phyloP scores from a whole-genome alignment of 495 filamentous ascomycete genomes.

The Penicillium mononematosum region DNA sequence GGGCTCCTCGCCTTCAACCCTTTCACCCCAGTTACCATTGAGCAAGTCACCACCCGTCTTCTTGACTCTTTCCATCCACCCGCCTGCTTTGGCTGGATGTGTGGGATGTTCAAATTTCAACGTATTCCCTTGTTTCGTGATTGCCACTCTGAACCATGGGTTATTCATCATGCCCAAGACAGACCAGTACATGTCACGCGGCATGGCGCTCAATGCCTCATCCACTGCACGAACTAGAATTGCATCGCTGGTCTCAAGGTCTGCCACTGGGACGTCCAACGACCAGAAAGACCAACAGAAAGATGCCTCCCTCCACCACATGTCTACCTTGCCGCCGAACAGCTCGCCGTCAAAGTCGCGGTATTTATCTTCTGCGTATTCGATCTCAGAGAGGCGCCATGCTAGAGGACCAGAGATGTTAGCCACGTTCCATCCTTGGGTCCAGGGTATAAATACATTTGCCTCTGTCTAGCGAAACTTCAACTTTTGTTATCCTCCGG shows the following conservation, averaged over 20 bases:
- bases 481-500: conserved; percentile 77
- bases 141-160: conserved; percentile 84
- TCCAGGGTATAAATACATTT: conserved; percentile 39
- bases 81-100: conserved; percentile 75
- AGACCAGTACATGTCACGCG: conserved; percentile 95
- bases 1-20: conserved; percentile 56
- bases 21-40: conserved; percentile 89
- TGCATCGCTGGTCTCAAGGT: conserved; percentile 64
- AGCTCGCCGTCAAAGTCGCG: conserved; percentile 64
- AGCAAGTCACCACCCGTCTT: conserved; percentile 76
- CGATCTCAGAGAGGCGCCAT: conserved; percentile 78
- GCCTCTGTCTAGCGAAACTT: conserved; percentile 83
- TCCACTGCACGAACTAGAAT: conserved; percentile 90
- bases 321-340: conserved; percentile 77
- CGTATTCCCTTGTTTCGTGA: conserved; percentile 64
- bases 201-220: conserved; percentile 83
- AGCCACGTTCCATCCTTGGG: conserved; percentile 3
- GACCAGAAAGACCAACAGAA: conserved; percentile 98
- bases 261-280: conserved; percentile 62
- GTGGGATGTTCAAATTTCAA: conserved; percentile 90
- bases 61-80: conserved; percentile 97
- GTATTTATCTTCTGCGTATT: conserved; percentile 87
- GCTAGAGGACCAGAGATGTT: conserved; percentile 36
- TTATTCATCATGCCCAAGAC: conserved; percentile 99
- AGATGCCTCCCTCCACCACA: conserved; percentile 75